A percentile compares a stretch with the other conserved stretches of the same genome.
Evolutionary conservation across 225 moss, liverwort and hornwort genomes (phyloP).

Genomic region (Antitrichia curtipendula): DNA sequence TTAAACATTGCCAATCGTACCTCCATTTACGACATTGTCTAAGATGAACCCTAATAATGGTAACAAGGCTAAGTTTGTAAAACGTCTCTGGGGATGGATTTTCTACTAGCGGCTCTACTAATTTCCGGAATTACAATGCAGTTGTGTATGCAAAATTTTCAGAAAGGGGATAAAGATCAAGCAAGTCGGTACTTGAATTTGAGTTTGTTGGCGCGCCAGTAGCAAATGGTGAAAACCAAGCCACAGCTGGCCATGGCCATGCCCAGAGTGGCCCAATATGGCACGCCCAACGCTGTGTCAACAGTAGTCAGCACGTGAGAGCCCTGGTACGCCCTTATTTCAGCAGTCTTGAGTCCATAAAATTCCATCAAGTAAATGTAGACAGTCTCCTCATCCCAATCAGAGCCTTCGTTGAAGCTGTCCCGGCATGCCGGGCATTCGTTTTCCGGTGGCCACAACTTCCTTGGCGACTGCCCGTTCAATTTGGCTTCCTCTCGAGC

Average conservation of each 20-base stretch:
- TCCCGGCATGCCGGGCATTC: constrained; percentile 52
- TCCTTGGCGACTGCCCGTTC: constrained; percentile 26
- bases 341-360: constrained; percentile 29
- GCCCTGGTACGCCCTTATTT: not conserved
- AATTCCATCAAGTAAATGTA: constrained; percentile 55
- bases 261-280: constrained; percentile 15
- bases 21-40: not conserved
- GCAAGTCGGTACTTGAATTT: constrained; percentile 24
- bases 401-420: constrained; percentile 21
- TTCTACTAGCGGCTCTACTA: not conserved
- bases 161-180: not conserved
- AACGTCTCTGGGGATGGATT: not conserved
- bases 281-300: constrained; percentile 3
- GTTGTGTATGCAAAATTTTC: not conserved
- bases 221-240: constrained; percentile 2
- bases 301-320: not conserved
- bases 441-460: constrained; percentile 60
- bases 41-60: too few species aligned
- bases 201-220: not conserved
- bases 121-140: not conserved
- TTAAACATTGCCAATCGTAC: not conserved
- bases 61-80: not conserved
- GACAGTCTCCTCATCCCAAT: constrained; percentile 73
- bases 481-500: constrained; percentile 32
- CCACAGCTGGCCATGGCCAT: constrained; percentile 19